Evolutionary conservation across 75 land plant species (phyloP).

Genomic region (Pseudotsuga menziesii): DNA sequence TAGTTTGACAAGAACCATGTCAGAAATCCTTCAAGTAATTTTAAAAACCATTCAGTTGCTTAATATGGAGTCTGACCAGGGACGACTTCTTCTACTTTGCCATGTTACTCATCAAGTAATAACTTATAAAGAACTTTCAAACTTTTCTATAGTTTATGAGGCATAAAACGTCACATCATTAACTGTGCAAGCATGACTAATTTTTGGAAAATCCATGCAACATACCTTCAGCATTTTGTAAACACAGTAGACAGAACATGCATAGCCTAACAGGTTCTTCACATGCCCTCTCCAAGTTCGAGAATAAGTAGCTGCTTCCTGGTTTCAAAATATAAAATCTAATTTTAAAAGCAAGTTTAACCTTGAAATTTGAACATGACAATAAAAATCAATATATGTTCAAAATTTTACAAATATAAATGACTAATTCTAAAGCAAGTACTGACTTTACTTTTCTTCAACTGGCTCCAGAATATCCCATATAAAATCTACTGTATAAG

Average conservation of each 20-base stretch:
- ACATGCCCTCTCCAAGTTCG: slow-evolving; percentile 90
- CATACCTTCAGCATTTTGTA: slow-evolving; percentile 88
- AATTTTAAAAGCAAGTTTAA: neutral
- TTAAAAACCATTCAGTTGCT: neutral
- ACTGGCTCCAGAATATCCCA: neutral
- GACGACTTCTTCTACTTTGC: neutral
- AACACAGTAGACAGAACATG: slow-evolving; percentile 76
- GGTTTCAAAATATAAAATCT: neutral
- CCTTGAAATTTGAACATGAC: neutral
- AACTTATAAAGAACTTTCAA: neutral
- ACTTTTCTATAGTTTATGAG: neutral
- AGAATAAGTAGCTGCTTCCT: slow-evolving; percentile 91
- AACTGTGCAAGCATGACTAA: neutral
- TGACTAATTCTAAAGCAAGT: neutral
- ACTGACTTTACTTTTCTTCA: neutral
- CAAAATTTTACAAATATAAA: neutral
- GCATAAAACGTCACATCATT: neutral
- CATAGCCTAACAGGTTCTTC: slow-evolving; percentile 87
- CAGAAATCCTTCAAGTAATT: neutral
- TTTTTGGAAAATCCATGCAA: neutral
- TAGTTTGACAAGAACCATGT: neutral
- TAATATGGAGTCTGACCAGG: neutral
- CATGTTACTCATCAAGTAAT: neutral
- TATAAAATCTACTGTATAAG: neutral
- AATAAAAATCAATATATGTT: neutral